Base-by-base conservation (phyloP, 2,329 filamentous ascomycete genomes). In the Aspergillus flavus region DNA sequence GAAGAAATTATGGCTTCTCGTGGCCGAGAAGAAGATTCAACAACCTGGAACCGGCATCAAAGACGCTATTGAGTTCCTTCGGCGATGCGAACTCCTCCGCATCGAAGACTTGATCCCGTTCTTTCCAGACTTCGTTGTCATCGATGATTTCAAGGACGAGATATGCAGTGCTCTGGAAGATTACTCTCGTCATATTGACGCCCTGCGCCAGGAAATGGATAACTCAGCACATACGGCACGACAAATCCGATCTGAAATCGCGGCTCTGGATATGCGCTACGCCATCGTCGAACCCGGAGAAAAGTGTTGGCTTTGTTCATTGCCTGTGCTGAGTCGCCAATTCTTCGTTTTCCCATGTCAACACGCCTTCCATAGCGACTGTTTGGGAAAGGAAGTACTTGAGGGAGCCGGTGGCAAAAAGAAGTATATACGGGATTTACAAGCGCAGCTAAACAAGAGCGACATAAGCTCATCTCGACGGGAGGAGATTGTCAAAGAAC, bases 311-410 rank as follows among this genome's bases (percentile, higher is more conserved):
- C 87, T 91, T 2, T 99, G 95, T 74, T 87, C 89, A 0, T 80
- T 98, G 61, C 95, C 95, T 11, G 81, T 99, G 59, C 84, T 99
- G 19, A 94, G 91, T 73, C 83, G 94, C 59, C 94, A 97, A 72
- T 99, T 99, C 79, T 99, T 98, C 71, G 95, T 99, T 21, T 99
- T 99, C 69, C 95, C 95, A 0, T 99, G 95, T 78, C 95, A 99
- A 81, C 95, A 99, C 79, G 92, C 94, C 4, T 99, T 99, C 74
- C 95, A 99, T 78, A 94, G 92, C 48, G 95, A 99, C 75, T 99
- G 95, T 76, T 80, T 99, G 56, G 94, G 93, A 0, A 89, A 88
- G 71, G 91, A 91, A 73, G 93, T 98, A 0, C 85, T 97, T 59
- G 91, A 94, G 76, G 89, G 93, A 68, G 89, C 90, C 1, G 92